These are phyloP conservation scores for Cyclotella atomus DNA, from an alignment of 108 stramenopile genomes.

Conservation along the genomic window DNA sequence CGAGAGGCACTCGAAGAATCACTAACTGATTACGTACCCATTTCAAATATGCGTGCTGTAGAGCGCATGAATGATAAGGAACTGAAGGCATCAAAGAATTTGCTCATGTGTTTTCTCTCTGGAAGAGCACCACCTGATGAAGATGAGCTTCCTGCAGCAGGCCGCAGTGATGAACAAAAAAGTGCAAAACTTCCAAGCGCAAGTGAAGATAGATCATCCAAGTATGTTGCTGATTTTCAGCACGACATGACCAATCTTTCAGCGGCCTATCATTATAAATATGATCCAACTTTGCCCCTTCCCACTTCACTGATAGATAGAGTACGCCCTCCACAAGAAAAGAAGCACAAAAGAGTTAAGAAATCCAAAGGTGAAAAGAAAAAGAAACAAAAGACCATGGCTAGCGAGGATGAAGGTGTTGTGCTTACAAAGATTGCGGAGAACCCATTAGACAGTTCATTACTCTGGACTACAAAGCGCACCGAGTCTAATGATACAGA, in stretches of 20 bases:
- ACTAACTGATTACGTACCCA: background rate
- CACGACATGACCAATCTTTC: constrained; percentile 3
- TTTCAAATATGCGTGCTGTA: constrained; percentile 17
- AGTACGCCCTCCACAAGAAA: background rate
- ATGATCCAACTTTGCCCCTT: constrained; percentile 9
- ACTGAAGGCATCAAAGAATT: constrained; percentile 5
- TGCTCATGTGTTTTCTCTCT: constrained; percentile 21
- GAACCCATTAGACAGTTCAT: background rate
- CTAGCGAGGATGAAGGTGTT: background rate
- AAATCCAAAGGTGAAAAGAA: background rate
- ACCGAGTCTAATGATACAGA: constrained; percentile 4
- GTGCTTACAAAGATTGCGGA: background rate
- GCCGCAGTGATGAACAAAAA: background rate
- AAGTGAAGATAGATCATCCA: background rate
- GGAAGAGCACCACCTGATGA: background rate
- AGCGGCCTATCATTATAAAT: constrained; percentile 3
- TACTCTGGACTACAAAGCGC: background rate
- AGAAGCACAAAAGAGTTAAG: background rate
- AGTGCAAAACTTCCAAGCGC: background rate
- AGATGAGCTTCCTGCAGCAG: background rate
- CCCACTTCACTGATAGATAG: background rate
- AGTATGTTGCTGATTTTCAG: constrained; percentile 12
- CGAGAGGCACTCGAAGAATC: constrained; percentile 25
- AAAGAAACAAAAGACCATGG: background rate
- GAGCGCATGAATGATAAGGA: constrained; percentile 19